Evolutionary conservation across 1,139 yeast species (phyloP).

Genomic region (Meyerozyma guilliermondii): DNA sequence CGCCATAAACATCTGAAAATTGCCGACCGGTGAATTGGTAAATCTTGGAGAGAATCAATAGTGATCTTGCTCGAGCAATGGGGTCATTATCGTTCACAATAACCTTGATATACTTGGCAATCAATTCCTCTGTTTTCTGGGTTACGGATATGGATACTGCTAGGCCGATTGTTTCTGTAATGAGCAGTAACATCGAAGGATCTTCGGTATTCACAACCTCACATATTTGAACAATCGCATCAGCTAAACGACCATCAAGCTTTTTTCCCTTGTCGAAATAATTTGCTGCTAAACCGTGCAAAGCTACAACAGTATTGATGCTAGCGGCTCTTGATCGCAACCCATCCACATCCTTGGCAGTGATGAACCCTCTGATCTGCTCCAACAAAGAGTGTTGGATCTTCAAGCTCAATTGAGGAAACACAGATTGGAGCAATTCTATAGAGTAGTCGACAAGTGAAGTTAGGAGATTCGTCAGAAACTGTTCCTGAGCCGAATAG

Average conservation of each 20-base stretch:
- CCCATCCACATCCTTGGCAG: slow-evolving; percentile 25
- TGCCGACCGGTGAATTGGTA: slow-evolving; percentile 37
- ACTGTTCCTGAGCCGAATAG: slow-evolving; percentile 21
- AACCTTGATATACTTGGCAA: slow-evolving; percentile 45
- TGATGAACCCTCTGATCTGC: slow-evolving; percentile 56
- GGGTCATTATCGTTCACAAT: slow-evolving; percentile 59
- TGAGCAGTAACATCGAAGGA: slow-evolving; percentile 39
- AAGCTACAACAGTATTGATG: slow-evolving; percentile 58
- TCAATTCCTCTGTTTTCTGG: slow-evolving; percentile 20
- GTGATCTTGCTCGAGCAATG: slow-evolving; percentile 56
- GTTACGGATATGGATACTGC: slow-evolving; percentile 31
- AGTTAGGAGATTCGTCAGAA: slow-evolving; percentile 35
- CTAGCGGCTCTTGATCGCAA: slow-evolving; percentile 45
- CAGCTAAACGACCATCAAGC: slow-evolving; percentile 43
- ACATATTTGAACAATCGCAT: slow-evolving; percentile 53
- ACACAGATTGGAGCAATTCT: slow-evolving; percentile 65
- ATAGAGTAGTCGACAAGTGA: slow-evolving; percentile 73
- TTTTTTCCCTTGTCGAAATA: slow-evolving; percentile 19
- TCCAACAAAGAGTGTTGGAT: slow-evolving; percentile 85
- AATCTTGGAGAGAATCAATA: slow-evolving; percentile 57
- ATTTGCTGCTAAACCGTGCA: slow-evolving; percentile 51
- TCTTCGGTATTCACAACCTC: slow-evolving; percentile 41
- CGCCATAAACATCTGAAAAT: slow-evolving; percentile 44
- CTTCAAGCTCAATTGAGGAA: slow-evolving; percentile 71
- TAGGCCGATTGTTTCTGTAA: slow-evolving; percentile 67